Evolutionary conservation across 352 stramenopile genomes (phyloP).

Genomic region (Peronospora belbahrii): DNA sequence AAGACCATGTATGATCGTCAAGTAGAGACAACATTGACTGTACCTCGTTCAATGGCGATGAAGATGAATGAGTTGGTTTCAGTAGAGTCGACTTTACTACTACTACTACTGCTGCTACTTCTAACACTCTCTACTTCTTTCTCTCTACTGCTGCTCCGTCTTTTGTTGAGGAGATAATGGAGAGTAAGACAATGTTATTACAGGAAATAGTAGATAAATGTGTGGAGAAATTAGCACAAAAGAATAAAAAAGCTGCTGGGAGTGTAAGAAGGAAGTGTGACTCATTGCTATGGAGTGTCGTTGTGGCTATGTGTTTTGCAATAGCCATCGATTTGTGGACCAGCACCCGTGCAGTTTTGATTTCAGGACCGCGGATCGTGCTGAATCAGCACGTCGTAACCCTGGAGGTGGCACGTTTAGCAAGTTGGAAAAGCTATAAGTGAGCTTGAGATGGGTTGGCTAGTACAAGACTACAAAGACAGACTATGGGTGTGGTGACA

Average conservation of each 20-base stretch:
- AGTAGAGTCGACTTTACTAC: constrained; percentile 56
- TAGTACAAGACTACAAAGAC: background rate
- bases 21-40: constrained; percentile 22
- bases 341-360: constrained; percentile 83
- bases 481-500: background rate
- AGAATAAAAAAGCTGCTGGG: constrained; percentile 88
- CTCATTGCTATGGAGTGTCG: constrained; percentile 85
- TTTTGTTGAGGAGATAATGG: background rate
- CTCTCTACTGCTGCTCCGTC: too few species aligned
- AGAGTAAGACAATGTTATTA: constrained; percentile 35
- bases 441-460: background rate
- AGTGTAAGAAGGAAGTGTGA: constrained; percentile 89
- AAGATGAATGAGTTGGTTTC: constrained; percentile 9
- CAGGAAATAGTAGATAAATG: constrained; percentile 31
- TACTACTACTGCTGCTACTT: too few species aligned
- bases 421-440: constrained; percentile 28
- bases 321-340: constrained; percentile 78
- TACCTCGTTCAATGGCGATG: constrained; percentile 11
- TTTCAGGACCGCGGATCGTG: constrained; percentile 74
- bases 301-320: constrained; percentile 86
- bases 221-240: constrained; percentile 56
- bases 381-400: constrained; percentile 68
- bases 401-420: constrained; percentile 74
- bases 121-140: too few species aligned
- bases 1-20: constrained; percentile 75